phyloP scores from a whole-genome alignment of 768 basidiomycete species.

The Psilocybe tampanensis region DNA sequence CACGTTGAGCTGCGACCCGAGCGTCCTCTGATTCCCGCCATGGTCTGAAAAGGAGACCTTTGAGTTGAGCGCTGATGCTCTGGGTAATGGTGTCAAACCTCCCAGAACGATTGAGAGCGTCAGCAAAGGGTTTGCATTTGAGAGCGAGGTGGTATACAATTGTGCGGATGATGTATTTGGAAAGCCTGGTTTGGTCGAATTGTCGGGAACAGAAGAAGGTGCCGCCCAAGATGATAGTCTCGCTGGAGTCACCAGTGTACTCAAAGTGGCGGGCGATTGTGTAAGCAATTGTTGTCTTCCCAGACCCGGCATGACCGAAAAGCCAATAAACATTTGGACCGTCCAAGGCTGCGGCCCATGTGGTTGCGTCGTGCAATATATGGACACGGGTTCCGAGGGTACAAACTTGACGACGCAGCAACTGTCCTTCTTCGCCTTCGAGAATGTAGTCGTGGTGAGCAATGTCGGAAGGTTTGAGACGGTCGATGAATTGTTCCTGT shows the following conservation, averaged over 20 bases:
- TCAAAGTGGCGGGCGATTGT: conserved; percentile 22
- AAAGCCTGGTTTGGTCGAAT: conserved; percentile 19
- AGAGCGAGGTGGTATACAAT: conserved; percentile 26
- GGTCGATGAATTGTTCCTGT: conserved; percentile 8
- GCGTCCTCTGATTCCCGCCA: conserved; percentile 10
- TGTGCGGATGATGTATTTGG: conserved; percentile 22
- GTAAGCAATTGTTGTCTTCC: conserved; percentile 30
- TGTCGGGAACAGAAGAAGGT: conserved; percentile 32
- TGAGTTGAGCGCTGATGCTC: conserved; percentile 10
- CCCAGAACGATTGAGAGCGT: conserved; percentile 11
- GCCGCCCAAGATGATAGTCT: conserved; percentile 20
- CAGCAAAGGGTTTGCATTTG: conserved; percentile 21
- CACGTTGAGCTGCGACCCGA: background rate
- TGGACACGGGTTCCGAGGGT: conserved; percentile 26
- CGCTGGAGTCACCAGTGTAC: background rate
- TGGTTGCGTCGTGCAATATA: conserved; percentile 20
- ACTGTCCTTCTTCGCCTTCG: conserved; percentile 7
- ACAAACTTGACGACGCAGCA: conserved; percentile 20
- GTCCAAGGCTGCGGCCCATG: conserved; percentile 23
- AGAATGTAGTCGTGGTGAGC: conserved; percentile 13
- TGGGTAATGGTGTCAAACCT: conserved; percentile 11
- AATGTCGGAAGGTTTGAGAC: conserved; percentile 14
- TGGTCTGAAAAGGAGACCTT: conserved; percentile 15
- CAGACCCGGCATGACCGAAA: conserved; percentile 20
- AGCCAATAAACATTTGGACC: conserved; percentile 22